Conservation (phyloP, 1,139 yeast genomes). For the Sugiyamaella paludigena region DNA sequence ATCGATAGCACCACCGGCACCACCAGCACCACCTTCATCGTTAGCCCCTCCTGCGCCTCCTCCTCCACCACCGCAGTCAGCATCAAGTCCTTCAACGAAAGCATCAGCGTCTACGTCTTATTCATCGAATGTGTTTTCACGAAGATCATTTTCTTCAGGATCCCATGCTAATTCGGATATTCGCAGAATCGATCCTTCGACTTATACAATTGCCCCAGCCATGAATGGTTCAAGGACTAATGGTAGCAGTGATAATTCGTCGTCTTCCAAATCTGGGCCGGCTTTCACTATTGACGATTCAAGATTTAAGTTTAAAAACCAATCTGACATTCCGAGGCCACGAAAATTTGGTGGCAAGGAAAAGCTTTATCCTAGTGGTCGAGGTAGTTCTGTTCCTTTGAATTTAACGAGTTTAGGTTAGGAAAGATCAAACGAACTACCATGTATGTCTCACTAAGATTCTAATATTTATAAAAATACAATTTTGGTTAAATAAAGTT, state of each 20-base stretch:
- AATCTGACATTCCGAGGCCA: constrained; percentile 76
- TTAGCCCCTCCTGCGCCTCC: constrained; percentile 22
- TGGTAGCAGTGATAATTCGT: constrained; percentile 18
- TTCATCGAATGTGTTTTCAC: constrained; percentile 22
- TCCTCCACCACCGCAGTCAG: constrained; percentile 15
- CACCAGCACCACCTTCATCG: constrained; percentile 29
- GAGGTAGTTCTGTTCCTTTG: constrained; percentile 91
- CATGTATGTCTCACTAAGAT: too few relatives aligned
- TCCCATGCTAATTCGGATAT: constrained; percentile 26
- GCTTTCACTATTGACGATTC: constrained; percentile 58
- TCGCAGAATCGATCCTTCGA: constrained; percentile 34
- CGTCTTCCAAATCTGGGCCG: constrained; percentile 14
- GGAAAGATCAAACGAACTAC: background rate
- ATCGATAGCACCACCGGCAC: constrained; percentile 20
- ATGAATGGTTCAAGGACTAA: constrained; percentile 14
- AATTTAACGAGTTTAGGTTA: constrained; percentile 50
- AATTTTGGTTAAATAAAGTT: too few relatives aligned
- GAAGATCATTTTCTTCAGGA: constrained; percentile 27
- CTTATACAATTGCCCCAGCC: constrained; percentile 33
- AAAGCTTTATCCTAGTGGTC: constrained; percentile 90
- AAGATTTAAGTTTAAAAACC: constrained; percentile 69
- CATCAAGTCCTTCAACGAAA: constrained; percentile 22
- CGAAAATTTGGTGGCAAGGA: constrained; percentile 65
- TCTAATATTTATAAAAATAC: too few relatives aligned
- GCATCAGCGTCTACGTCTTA: constrained; percentile 23